Conservation (phyloP, 164 flowering plant species). For the Akebia trifoliata region DNA sequence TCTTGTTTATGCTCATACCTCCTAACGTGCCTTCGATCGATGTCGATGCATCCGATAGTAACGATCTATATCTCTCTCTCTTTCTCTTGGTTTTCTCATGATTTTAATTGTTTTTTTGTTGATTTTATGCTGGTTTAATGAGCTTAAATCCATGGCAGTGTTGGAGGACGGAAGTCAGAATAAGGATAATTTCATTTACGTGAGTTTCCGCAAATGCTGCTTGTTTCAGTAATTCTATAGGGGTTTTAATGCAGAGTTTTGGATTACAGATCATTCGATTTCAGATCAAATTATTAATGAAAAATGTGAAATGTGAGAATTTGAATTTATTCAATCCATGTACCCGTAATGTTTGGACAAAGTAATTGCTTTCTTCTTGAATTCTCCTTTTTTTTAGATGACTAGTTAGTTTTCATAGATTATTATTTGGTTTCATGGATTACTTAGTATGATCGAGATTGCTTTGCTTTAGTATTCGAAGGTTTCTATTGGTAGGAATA, state of each 20-base stretch:
- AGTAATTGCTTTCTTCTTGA: no score
- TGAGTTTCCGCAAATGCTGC: constrained; percentile 33
- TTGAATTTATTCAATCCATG: no score
- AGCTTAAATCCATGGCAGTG: constrained; percentile 41
- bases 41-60: constrained; percentile 92
- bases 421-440: neutral
- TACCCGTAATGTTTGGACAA: no score
- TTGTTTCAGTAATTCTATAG: neutral
- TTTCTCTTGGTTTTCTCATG: constrained; percentile 2
- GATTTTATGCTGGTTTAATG: constrained; percentile 8
- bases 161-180: constrained; percentile 74
- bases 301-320: no score
- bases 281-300: no score
- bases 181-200: constrained; percentile 83
- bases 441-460: neutral
- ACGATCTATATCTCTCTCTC: constrained; percentile 10
- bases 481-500: no score
- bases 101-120: no score
- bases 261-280: neutral
- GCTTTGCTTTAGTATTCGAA: no score
- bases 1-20: constrained; percentile 90
- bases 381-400: neutral
- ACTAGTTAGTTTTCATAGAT: neutral
- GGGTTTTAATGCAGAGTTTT: neutral
- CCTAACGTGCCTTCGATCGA: constrained; percentile 95